Base-by-base conservation (phyloP, 2,329 filamentous ascomycete genomes). In the Aspergillus quadricinctus region DNA sequence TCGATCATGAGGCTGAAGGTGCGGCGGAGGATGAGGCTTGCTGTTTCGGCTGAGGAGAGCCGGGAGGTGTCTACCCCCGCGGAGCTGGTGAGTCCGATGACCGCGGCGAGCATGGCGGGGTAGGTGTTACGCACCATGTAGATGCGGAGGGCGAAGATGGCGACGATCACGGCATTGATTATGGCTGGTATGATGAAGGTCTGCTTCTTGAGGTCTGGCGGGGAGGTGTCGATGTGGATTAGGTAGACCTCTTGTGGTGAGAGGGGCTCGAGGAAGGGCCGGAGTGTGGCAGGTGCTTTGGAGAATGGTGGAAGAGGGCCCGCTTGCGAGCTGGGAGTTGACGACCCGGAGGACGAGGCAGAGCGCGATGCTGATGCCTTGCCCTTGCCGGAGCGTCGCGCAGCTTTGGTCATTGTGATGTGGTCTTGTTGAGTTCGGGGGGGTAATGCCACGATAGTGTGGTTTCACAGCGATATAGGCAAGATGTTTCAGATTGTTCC, bases 111-210 rank as follows among this genome's bases (percentile, higher is more conserved):
- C 52, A 95, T 80, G 50, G 78, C 77, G 65, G 84, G 82, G 79
- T 97, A 97, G 72, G 84, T 88, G 0, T 89, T 89, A 11, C 83
- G 63, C 63, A 90, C 87, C 71, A 80, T 77, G 71, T 83, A 89
- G 58, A 88, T 77, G 61, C 92, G 88, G 78, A 85, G 85, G 57
- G 80, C 64, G 64, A 96, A 85, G 31, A 90, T 73, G 2, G 80
- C 67, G 8, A 80, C 77, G 56, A 97, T 85, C 63, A 78, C 74
- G 35, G 88, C 56, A 73, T 97, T 97, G 75, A 96, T 85, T 19
- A 86, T 72, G 19, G 91, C 80, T 17, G 92, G 91, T 0, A 96
- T 86, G 49, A 85, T 66, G 75, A 96, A 97, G 66, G 95, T 88
- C 67, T 90, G 88, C 70, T 84, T 84, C 76, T 97, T 97, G 75